Conservation (phyloP, 371 early-diverging fungal genomes). For the Nematocida sp. region DNA sequence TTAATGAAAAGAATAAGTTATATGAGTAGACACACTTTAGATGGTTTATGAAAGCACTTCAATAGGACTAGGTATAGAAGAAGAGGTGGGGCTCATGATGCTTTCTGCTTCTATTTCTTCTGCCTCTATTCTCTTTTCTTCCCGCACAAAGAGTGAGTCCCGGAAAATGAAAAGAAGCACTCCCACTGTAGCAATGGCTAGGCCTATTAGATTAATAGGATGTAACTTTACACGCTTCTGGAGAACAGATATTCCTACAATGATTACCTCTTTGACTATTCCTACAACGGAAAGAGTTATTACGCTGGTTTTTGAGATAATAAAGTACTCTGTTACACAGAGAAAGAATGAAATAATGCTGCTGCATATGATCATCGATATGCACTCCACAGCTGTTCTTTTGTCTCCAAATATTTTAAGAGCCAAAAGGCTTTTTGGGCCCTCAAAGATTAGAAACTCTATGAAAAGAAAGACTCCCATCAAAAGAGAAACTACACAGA, state of each 20-base stretch:
- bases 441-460: conserved; percentile 56
- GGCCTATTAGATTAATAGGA: conserved; percentile 59
- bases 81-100: background rate
- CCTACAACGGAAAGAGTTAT: conserved; percentile 62
- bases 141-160: background rate
- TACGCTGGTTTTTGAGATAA: conserved; percentile 63
- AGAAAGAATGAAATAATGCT: conserved; percentile 58
- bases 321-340: conserved; percentile 60
- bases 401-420: conserved; percentile 55
- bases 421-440: conserved; percentile 52
- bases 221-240: conserved; percentile 48
- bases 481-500: conserved; percentile 63
- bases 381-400: conserved; percentile 25
- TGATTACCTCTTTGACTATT: conserved; percentile 65
- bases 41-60: background rate
- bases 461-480: conserved; percentile 58
- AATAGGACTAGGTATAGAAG: background rate
- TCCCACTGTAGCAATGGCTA: conserved; percentile 62
- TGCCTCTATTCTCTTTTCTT: background rate
- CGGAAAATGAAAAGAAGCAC: conserved; percentile 55
- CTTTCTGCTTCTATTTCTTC: background rate
- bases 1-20: background rate
- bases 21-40: background rate
- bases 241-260: conserved; percentile 60
- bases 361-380: conserved; percentile 50